Evolutionary conservation across 2,329 filamentous ascomycete species (phyloP), one percentile per base, ranked within the genome.

Genomic region (Chaetomium globosum): DNA sequence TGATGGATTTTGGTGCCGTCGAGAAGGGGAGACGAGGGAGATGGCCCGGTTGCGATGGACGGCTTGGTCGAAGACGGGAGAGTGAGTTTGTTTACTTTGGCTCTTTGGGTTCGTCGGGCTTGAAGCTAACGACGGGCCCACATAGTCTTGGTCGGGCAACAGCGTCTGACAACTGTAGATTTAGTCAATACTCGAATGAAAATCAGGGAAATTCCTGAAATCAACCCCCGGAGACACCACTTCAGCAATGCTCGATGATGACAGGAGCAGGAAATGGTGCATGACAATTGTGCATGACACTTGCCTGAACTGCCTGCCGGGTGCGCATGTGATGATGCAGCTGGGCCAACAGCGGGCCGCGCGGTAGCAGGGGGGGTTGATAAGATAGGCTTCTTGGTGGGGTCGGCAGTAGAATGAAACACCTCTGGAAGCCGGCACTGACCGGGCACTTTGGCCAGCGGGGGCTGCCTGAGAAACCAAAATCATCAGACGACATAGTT

Each of bases 21-120:
- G 7, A 19, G 13, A 28, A 4, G 21, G 21, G 23, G 19, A 28
- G 6, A 46, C 26, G 19, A 46, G 19, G 26, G 23, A 21, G 30
- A 19, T 5, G 53, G 19, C 33, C 8, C 12, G 1, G 36, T 57
- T 16, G 33, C 23, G 33, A 10, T 19, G n/a, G 16, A 8, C 9
- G 9, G 9, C 2, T 28, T 16, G 10, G 56, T 49, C 26, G 52
- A 19, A 4, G 33, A 19, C 21, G 36, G 46, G 53, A 10, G 46
- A 23, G 52, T 60, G 46, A 23, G 52, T 60, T 65, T 69, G 59
- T 67, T 67, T 67, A 63, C 59, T 55, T 62, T 4, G 28, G n/a
- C 19, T 49, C 12, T 13, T 43, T 36, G 1, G 21, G 48, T 21
- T 51, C 43, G 43, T 43, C 26, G 5, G 21, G 48, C 19, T 51